Percentiles rank a stretch among this genome's conserved stretches.
Evolutionary conservation across 208 protist genomes (phyloP).

Genomic region (Trypanosoma grayi): DNA sequence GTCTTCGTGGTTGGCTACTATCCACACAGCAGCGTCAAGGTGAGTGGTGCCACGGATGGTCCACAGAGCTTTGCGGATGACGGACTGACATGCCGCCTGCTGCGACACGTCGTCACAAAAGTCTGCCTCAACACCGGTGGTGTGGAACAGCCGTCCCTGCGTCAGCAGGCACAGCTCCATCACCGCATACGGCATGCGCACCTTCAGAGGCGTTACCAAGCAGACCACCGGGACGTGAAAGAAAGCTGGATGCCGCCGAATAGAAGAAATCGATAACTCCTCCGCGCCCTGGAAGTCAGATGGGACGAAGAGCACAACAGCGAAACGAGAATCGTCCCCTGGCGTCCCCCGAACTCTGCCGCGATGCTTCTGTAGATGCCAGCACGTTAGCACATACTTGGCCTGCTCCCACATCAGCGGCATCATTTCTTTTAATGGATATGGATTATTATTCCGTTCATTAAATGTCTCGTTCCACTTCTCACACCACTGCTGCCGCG

Average conservation of each 20-base stretch:
- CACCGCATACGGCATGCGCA: not conserved
- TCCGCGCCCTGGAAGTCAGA: not conserved
- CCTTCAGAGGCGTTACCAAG: conserved; percentile 3
- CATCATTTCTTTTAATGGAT: not conserved
- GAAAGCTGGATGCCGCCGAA: conserved; percentile 1
- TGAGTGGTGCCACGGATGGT: conserved; percentile 13
- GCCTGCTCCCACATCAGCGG: conserved; percentile 14
- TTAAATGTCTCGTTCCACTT: not conserved
- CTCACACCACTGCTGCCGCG: not conserved
- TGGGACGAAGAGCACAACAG: conserved; percentile 11
- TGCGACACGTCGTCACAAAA: not conserved
- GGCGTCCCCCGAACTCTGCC: not conserved
- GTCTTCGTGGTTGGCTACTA: not conserved
- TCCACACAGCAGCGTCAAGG: conserved; percentile 3
- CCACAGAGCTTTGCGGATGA: not conserved
- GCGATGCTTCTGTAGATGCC: conserved; percentile 6
- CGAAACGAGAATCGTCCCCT: not conserved
- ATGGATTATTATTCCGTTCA: not conserved
- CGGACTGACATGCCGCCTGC: not conserved
- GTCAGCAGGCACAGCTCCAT: conserved; percentile 10
- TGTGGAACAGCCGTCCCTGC: conserved; percentile 3
- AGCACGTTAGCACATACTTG: not conserved
- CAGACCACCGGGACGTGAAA: conserved; percentile 17
- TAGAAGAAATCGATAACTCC: not conserved
- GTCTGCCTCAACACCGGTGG: not conserved